These are phyloP conservation scores for Bjerkandera adusta DNA, from an alignment of 1,284 basidiomycete species.

Conservation along the genomic window DNA sequence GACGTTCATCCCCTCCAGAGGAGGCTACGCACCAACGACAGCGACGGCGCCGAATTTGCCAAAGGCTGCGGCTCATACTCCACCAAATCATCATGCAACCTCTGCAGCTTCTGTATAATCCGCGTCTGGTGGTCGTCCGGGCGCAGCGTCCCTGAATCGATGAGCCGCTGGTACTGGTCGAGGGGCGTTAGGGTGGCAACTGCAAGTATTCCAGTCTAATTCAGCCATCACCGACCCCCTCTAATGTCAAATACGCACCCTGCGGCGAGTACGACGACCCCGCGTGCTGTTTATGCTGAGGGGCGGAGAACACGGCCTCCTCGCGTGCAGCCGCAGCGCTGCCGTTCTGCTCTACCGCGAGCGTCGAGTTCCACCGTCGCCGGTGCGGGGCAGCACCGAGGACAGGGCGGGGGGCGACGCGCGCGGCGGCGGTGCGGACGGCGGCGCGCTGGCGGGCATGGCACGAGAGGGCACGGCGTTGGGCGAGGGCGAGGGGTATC, in stretches of 20 bases:
- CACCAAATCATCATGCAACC: conserved; percentile 73
- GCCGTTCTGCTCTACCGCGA: conserved; percentile 5
- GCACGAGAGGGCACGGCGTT: conserved; percentile 3
- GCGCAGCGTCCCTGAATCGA: conserved; percentile 68
- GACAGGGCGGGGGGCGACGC: conserved; percentile 1
- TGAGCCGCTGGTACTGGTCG: conserved; percentile 73
- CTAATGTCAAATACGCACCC: conserved; percentile 3
- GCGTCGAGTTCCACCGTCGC: conserved; percentile 11
- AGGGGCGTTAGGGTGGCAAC: conserved; percentile 43
- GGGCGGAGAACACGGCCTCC: conserved; percentile 3
- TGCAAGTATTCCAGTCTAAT: conserved; percentile 1
- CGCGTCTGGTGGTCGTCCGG: conserved; percentile 83
- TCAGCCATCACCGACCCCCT: not conserved
- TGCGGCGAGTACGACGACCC: conserved; percentile 1
- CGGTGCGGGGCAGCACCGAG: not conserved
- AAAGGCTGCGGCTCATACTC: conserved; percentile 72
- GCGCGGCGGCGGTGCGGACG: conserved; percentile 9
- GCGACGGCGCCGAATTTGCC: conserved; percentile 37
- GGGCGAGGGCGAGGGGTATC: conserved; percentile 3
- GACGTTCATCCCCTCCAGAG: not conserved
- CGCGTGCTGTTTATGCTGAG: not conserved
- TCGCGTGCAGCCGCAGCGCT: not conserved
- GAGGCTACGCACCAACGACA: conserved; percentile 22
- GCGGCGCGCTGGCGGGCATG: conserved; percentile 12
- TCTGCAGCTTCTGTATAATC: conserved; percentile 83